Conservation (phyloP, 2,329 filamentous ascomycete species). For the Nemania sp. region DNA sequence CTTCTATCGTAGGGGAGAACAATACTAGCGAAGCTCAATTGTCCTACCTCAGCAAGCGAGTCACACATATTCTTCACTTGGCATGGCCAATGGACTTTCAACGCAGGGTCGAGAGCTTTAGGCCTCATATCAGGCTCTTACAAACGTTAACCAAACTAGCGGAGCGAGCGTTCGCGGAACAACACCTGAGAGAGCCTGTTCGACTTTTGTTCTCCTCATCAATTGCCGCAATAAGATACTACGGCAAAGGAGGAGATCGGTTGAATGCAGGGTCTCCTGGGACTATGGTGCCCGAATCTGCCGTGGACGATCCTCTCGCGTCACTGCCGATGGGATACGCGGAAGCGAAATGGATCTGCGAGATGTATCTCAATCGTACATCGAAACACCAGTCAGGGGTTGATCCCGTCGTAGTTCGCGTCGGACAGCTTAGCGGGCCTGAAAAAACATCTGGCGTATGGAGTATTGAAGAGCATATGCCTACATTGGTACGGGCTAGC, state of each 20-base stretch:
- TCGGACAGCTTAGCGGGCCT: constrained; percentile 50
- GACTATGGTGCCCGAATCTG: constrained; percentile 42
- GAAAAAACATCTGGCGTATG: constrained; percentile 44
- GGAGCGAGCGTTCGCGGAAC: neutral
- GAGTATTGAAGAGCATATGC: constrained; percentile 51
- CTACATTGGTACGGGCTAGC: constrained; percentile 48
- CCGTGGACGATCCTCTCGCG: constrained; percentile 39
- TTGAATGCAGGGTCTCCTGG: neutral
- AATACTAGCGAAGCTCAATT: neutral
- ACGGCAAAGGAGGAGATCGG: neutral
- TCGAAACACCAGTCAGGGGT: constrained; percentile 38
- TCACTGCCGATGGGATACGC: constrained; percentile 46
- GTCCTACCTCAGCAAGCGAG: neutral
- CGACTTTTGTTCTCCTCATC: constrained; percentile 39
- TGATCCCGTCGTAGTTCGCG: constrained; percentile 43
- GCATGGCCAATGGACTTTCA: constrained; percentile 26
- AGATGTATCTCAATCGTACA: constrained; percentile 47
- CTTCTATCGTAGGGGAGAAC: neutral
- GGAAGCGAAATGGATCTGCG: constrained; percentile 52
- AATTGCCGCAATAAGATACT: constrained; percentile 35
- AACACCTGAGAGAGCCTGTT: constrained; percentile 1
- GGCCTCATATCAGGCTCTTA: constrained; percentile 12
- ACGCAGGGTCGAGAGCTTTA: constrained; percentile 14
- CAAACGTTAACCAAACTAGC: constrained; percentile 11
- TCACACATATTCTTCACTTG: constrained; percentile 30